A percentile compares a stretch with the other conserved stretches of the same genome.
Conservation (phyloP, 306 rosid genomes). For the Cajanus cajan region DNA sequence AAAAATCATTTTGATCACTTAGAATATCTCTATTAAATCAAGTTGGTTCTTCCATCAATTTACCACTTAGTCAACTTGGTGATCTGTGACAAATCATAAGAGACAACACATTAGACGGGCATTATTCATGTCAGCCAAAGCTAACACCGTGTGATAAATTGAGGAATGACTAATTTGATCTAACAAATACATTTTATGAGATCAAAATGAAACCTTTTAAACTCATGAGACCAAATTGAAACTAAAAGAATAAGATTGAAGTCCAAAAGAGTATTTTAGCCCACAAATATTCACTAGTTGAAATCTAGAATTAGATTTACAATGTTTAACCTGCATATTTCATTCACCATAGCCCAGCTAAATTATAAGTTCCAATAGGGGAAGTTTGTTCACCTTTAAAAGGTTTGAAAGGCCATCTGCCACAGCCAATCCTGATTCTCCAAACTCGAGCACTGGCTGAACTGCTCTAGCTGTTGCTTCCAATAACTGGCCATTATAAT, state of each 20-base stretch:
- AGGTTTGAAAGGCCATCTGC: constrained; percentile 95
- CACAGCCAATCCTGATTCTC: constrained; percentile 88
- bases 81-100: neutral
- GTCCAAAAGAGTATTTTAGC: neutral
- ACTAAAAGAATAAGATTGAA: neutral
- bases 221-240: too few species aligned
- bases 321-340: neutral
- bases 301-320: constrained; percentile 1
- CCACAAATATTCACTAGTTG: neutral
- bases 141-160: neutral
- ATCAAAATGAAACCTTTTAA: neutral
- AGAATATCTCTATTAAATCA: too few species aligned
- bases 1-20: too few species aligned
- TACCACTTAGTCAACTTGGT: neutral
- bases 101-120: neutral
- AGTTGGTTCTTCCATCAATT: too few species aligned
- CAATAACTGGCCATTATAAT: constrained; percentile 55
- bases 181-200: neutral
- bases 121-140: neutral
- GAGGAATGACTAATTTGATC: too few species aligned
- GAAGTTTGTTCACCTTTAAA: constrained; percentile 57
- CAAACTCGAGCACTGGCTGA: constrained; percentile 78
- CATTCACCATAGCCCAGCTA: constrained; percentile 1
- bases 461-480: constrained; percentile 95
- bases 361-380: neutral